These are phyloP conservation scores for Wickerhamomyces hampshirensis DNA, from an alignment of 805 yeast species.

Conservation along the genomic window DNA sequence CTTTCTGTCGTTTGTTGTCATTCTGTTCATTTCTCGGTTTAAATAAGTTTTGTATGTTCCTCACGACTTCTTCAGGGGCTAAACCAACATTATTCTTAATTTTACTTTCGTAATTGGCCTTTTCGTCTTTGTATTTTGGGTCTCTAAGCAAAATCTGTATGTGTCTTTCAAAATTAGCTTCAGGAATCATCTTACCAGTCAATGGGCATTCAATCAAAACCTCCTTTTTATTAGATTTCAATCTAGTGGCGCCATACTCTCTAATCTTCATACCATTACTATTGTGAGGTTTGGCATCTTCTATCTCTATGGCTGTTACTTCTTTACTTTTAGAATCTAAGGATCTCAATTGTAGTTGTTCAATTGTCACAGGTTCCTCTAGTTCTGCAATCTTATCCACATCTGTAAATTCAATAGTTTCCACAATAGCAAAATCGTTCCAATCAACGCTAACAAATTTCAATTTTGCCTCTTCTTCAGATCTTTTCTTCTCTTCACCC, in stretches of 20 bases:
- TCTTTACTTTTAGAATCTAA: conserved; percentile 29
- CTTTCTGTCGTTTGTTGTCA: conserved; percentile 24
- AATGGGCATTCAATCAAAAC: conserved; percentile 67
- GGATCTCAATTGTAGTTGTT: conserved; percentile 58
- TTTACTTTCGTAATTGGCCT: conserved; percentile 50
- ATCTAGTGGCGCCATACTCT: conserved; percentile 68
- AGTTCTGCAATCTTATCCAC: conserved; percentile 52
- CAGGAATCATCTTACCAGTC: conserved; percentile 67
- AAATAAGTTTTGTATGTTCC: conserved; percentile 50
- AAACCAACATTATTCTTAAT: conserved; percentile 42
- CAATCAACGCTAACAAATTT: conserved; percentile 80
- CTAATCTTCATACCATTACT: conserved; percentile 52
- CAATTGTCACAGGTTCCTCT: conserved; percentile 48
- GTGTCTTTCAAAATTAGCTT: conserved; percentile 65
- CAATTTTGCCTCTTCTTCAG: conserved; percentile 34
- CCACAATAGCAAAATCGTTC: conserved; percentile 76
- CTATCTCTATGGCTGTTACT: conserved; percentile 23
- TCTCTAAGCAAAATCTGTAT: conserved; percentile 65
- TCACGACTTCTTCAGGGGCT: conserved; percentile 54
- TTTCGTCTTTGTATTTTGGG: conserved; percentile 71
- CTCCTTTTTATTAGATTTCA: conserved; percentile 31
- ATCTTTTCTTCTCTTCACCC: conserved; percentile 29
- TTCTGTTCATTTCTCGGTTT: conserved; percentile 21
- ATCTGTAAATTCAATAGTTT: conserved; percentile 60
- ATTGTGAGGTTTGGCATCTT: conserved; percentile 3